phyloP scores from a whole-genome alignment of 805 yeast species.

The Starmerella tilneyi region DNA sequence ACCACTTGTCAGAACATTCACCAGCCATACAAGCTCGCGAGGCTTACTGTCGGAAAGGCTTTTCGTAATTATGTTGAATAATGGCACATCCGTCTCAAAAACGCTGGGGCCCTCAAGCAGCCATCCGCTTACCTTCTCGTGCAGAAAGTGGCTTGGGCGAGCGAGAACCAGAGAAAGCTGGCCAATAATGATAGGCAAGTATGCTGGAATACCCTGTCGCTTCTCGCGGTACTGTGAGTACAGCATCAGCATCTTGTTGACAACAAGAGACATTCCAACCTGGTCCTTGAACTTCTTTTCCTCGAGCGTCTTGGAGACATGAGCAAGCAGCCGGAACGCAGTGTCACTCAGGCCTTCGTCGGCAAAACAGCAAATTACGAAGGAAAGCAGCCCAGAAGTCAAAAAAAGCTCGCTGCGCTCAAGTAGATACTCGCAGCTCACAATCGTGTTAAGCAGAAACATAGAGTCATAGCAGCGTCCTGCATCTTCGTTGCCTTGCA shows the following conservation, averaged over 20 bases:
- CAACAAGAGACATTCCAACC: slow-evolving; percentile 18
- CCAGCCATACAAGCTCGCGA: slow-evolving; percentile 57
- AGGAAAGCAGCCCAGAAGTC: slow-evolving; percentile 27
- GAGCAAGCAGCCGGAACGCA: slow-evolving; percentile 9
- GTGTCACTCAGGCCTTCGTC: slow-evolving; percentile 2
- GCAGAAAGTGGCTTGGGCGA: slow-evolving; percentile 64
- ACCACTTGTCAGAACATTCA: slow-evolving; percentile 42
- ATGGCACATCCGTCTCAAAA: slow-evolving; percentile 37
- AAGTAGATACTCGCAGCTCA: slow-evolving; percentile 22
- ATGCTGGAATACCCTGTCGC: slow-evolving; percentile 11
- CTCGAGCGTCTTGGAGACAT: slow-evolving; percentile 11
- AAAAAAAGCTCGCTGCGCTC: slow-evolving; percentile 35
- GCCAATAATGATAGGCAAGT: slow-evolving; percentile 48
- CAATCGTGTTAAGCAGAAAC: slow-evolving; percentile 47
- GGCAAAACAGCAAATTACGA: slow-evolving; percentile 12
- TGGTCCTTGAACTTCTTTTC: slow-evolving; percentile 21
- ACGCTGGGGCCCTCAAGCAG: slow-evolving; percentile 47
- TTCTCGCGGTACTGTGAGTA: neutral
- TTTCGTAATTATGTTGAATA: slow-evolving; percentile 26
- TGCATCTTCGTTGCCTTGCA: neutral
- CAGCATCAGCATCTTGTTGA: slow-evolving; percentile 19
- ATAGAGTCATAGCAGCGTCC: slow-evolving; percentile 46
- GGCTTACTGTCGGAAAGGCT: slow-evolving; percentile 34
- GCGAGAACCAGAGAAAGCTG: slow-evolving; percentile 46
- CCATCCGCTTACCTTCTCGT: slow-evolving; percentile 61